These are phyloP conservation scores for Triticum aestivum DNA, from an alignment of 176 grass and related monocot species.

Conservation along the genomic window IWGSC_CS_RefSeq_v2.1 NC_057805.1:26101717-26102216, in stretches of 20 bases:
- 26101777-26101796: constrained; percentile 89
- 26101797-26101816: constrained; percentile 75
- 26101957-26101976: constrained; percentile 60
- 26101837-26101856: constrained; percentile 78
- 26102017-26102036: constrained; percentile 95
- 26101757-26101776: constrained; percentile 91
- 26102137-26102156: constrained; percentile 27
- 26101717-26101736: constrained; percentile 94
- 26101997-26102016: constrained; percentile 86
- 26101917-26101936: constrained; percentile 40
- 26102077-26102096: constrained; percentile 95
- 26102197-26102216: constrained; percentile 4
- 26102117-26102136: constrained; percentile 55
- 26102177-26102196: background rate
- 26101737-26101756: constrained; percentile 96
- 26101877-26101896: constrained; percentile 95
- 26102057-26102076: constrained; percentile 67
- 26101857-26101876: constrained; percentile 65
- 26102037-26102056: constrained; percentile 89
- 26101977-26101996: constrained; percentile 72
- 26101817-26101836: constrained; percentile 95
- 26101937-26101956: constrained; percentile 64
- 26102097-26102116: constrained; percentile 67
- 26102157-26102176: background rate
- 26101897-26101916: constrained; percentile 57